These are phyloP conservation scores for Helicosporidium sp. DNA, from an alignment of 139 green algal species.

Conservation along the genomic window DNA sequence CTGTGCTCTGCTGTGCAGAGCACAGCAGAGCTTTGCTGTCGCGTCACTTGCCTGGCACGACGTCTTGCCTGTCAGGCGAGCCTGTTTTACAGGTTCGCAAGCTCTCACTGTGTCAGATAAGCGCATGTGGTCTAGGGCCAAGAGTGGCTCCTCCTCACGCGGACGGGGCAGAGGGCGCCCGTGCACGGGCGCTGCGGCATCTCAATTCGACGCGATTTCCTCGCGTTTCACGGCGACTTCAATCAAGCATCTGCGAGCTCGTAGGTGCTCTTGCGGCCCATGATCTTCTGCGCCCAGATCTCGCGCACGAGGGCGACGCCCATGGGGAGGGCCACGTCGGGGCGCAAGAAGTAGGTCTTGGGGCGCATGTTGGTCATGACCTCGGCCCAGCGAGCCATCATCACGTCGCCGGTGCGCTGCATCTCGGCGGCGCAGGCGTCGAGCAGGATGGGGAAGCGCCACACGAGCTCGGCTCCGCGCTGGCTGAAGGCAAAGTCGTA, in stretches of 20 bases:
- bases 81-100: too few relatives aligned
- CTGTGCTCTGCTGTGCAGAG: constrained; percentile 1
- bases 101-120: too few relatives aligned
- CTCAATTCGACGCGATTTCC: too few relatives aligned
- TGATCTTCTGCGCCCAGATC: constrained; percentile 61
- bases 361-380: constrained; percentile 73
- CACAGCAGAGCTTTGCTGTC: too few relatives aligned
- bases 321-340: constrained; percentile 56
- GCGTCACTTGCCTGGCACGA: too few relatives aligned
- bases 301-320: constrained; percentile 62
- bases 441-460: constrained; percentile 48
- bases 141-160: too few relatives aligned
- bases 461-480: constrained; percentile 28
- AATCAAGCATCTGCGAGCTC: too few relatives aligned
- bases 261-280: constrained; percentile 17
- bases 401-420: constrained; percentile 48
- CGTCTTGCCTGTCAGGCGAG: too few relatives aligned
- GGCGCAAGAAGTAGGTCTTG: constrained; percentile 80
- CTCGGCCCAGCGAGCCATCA: constrained; percentile 76
- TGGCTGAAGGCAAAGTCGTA: constrained; percentile 57
- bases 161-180: too few relatives aligned
- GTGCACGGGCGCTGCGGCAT: too few relatives aligned
- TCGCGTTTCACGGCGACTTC: too few relatives aligned
- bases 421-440: constrained; percentile 69
- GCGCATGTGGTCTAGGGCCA: too few relatives aligned